Conservation (phyloP, 1,139 yeast genomes). For the Kodamaea plutei region DNA sequence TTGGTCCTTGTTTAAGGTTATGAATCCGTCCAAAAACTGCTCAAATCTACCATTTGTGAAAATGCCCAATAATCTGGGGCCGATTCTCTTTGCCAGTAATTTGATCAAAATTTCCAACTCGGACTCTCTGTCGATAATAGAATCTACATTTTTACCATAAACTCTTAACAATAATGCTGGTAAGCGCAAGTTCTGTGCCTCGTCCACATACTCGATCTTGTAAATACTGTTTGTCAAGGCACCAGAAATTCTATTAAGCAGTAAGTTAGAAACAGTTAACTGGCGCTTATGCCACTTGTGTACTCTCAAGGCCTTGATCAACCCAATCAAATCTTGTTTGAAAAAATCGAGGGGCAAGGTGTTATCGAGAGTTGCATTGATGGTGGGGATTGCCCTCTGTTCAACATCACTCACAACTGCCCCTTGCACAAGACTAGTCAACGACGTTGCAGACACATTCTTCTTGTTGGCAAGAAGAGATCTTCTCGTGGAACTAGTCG, state of each 20-base stretch:
- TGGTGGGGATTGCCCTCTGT: conserved; percentile 34
- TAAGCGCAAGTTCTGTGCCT: conserved; percentile 20
- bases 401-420: conserved; percentile 5
- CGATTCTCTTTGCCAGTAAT: conserved; percentile 73
- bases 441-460: conserved; percentile 30
- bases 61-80: conserved; percentile 85
- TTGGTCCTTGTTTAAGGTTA: conserved; percentile 67
- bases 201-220: conserved; percentile 48
- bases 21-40: conserved; percentile 80
- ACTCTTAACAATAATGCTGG: conserved; percentile 66
- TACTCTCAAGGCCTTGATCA: conserved; percentile 60
- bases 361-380: conserved; percentile 54
- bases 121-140: conserved; percentile 78
- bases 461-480: conserved; percentile 28
- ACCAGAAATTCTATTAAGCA: conserved; percentile 66
- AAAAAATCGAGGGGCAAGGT: conserved; percentile 78
- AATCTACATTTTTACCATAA: conserved; percentile 87
- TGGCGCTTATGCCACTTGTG: conserved; percentile 69
- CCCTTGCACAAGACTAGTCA: conserved; percentile 9
- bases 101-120: conserved; percentile 74
- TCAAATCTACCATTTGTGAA: conserved; percentile 90
- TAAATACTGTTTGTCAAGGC: conserved; percentile 92
- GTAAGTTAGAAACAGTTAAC: conserved; percentile 43
- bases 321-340: conserved; percentile 71
- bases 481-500: conserved; percentile 35